These are phyloP conservation scores for Schoenoplectus triqueter DNA, from an alignment of 202 grass and related monocot genomes.

Conservation along the genomic window DNA sequence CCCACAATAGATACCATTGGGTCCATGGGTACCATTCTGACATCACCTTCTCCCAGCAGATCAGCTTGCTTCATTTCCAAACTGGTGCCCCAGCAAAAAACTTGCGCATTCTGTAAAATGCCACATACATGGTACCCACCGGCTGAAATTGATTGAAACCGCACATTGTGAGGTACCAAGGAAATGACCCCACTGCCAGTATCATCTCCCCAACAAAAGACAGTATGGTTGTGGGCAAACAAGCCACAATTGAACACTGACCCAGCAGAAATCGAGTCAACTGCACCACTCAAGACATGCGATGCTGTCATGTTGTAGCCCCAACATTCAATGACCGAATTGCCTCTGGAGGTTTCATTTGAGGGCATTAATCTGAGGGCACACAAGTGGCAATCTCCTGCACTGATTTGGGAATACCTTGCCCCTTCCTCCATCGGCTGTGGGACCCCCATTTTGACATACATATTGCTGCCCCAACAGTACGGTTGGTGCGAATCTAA, in stretches of 20 bases:
- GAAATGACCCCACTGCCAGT: constrained; percentile 72
- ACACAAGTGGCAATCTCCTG: constrained; percentile 91
- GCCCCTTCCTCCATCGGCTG: constrained; percentile 89
- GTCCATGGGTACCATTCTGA: constrained; percentile 93
- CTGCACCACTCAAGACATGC: constrained; percentile 48
- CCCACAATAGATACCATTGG: constrained; percentile 83
- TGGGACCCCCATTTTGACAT: constrained; percentile 93
- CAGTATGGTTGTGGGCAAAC: constrained; percentile 61
- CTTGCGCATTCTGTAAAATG: constrained; percentile 83
- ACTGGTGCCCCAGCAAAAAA: constrained; percentile 95
- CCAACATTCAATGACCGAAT: constrained; percentile 85
- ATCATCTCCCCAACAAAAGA: constrained; percentile 98
- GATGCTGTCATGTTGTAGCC: constrained; percentile 96
- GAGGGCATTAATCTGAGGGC: constrained; percentile 47
- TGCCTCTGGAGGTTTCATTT: constrained; percentile 21
- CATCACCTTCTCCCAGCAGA: constrained; percentile 70
- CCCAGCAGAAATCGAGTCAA: constrained; percentile 66
- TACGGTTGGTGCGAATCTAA: constrained; percentile 91
- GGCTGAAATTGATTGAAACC: constrained; percentile 76
- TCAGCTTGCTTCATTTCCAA: constrained; percentile 79
- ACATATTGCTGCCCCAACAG: constrained; percentile 95
- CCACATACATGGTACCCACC: constrained; percentile 96
- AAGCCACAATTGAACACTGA: constrained; percentile 93
- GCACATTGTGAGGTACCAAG: constrained; percentile 61
- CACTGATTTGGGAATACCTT: constrained; percentile 80